Conservation (phyloP, 2,329 filamentous ascomycete species). For the Elsinoe batatas region DNA sequence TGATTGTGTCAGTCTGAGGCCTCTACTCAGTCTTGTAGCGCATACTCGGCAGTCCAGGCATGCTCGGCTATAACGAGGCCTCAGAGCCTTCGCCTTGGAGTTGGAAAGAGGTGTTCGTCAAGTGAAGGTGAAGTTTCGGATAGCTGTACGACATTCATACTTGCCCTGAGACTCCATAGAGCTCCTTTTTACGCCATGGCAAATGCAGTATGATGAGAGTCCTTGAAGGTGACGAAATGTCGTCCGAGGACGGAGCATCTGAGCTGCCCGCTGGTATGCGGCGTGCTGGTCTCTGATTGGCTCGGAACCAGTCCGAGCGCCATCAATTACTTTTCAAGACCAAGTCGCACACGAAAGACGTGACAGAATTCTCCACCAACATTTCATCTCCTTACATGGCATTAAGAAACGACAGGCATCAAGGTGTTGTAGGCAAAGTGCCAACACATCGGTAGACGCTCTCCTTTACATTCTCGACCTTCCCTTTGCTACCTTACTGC, state of each 20-base stretch:
- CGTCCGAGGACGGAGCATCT: background rate
- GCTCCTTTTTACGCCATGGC: conserved; percentile 1
- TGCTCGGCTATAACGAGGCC: conserved; percentile 13
- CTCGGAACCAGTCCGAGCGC: background rate
- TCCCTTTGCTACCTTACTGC: background rate
- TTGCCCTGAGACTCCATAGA: background rate
- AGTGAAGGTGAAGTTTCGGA: background rate
- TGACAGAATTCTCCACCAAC: background rate
- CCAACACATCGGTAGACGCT: conserved; percentile 4
- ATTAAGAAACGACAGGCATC: background rate
- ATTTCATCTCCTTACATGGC: background rate
- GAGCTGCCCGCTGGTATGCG: background rate
- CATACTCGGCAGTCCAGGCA: conserved; percentile 44
- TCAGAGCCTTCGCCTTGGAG: background rate
- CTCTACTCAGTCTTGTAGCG: background rate
- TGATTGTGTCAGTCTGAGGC: background rate
- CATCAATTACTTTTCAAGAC: conserved; percentile 1
- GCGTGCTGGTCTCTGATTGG: background rate
- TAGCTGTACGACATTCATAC: background rate
- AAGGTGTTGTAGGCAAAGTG: background rate
- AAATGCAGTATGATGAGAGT: background rate
- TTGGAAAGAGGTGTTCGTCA: too few relatives aligned
- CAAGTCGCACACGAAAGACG: background rate
- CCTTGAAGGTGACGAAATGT: background rate
- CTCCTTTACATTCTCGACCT: background rate